Percentiles rank a stretch among this genome's conserved stretches.
Evolutionary conservation across 2,329 filamentous ascomycete species (phyloP).

Genomic region (Aphanocladium album): DNA sequence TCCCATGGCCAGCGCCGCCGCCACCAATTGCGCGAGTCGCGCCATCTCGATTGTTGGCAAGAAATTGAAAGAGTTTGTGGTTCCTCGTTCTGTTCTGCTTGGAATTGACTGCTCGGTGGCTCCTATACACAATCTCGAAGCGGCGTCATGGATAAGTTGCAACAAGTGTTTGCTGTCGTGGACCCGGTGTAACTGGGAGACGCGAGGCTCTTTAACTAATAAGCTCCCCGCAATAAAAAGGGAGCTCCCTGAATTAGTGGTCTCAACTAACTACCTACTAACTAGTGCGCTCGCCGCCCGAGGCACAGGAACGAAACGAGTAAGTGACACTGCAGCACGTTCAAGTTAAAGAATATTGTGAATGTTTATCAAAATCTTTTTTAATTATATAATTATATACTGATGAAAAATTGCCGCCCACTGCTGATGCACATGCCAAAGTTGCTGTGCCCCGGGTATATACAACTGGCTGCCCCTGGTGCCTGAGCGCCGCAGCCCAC

Average conservation of each 20-base stretch:
- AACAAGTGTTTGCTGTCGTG: conserved; percentile 1
- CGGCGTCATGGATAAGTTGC: not conserved
- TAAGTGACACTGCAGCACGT: no score
- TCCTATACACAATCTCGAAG: not conserved
- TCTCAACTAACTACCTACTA: no score
- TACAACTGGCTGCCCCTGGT: not conserved
- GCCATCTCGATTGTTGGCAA: conserved; percentile 22
- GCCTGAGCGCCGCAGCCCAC: not conserved
- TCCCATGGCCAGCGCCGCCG: conserved; percentile 24
- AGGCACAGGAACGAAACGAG: no score
- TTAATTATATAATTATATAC: not conserved
- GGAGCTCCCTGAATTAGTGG: not conserved
- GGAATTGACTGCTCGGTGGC: not conserved
- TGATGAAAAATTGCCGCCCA: not conserved
- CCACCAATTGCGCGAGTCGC: conserved; percentile 27
- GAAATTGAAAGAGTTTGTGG: not conserved
- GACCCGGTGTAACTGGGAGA: conserved; percentile 9
- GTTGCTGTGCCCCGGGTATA: no score
- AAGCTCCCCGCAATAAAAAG: conserved; percentile 8
- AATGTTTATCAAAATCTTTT: no score
- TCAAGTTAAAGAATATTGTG: no score
- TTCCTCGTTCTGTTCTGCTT: not conserved
- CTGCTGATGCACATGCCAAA: not conserved
- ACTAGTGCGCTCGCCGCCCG: no score
- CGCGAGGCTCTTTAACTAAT: not conserved